Evolutionary conservation across 139 green algal species (phyloP).

Genomic region (Chlorella sp.): DNA sequence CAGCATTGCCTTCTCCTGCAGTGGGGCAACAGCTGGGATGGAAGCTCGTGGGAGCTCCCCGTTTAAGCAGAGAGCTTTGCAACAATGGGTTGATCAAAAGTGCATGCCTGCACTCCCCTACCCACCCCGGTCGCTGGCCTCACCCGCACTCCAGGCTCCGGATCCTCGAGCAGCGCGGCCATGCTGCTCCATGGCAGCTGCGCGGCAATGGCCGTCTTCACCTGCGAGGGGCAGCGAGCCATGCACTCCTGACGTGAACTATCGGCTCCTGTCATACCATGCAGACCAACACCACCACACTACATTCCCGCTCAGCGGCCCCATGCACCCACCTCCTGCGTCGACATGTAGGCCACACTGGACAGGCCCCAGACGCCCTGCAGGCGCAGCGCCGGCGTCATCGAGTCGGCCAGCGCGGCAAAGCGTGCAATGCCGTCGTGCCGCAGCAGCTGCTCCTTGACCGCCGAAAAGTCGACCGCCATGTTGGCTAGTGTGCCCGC

Average conservation of each 20-base stretch:
- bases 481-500: conserved; percentile 85
- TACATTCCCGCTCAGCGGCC: too few species aligned
- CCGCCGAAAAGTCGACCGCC: conserved; percentile 77
- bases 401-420: conserved; percentile 48
- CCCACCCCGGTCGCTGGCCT: neutral
- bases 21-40: neutral
- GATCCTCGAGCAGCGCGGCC: conserved; percentile 64
- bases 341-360: conserved; percentile 69
- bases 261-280: too few species aligned
- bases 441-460: conserved; percentile 73
- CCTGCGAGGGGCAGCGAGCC: too few species aligned
- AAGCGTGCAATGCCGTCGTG: conserved; percentile 59
- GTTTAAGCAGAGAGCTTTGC: too few species aligned
- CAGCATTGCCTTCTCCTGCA: conserved; percentile 43
- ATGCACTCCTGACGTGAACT: too few species aligned
- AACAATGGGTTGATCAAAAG: too few species aligned
- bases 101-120: too few species aligned
- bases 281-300: too few species aligned
- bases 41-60: too few species aligned
- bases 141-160: conserved; percentile 59
- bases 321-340: conserved; percentile 45
- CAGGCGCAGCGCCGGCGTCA: conserved; percentile 62
- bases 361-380: conserved; percentile 82
- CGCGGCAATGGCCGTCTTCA: conserved; percentile 37
- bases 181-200: conserved; percentile 67